Evolutionary conservation across 2,329 filamentous ascomycete species (phyloP), one percentile per base, ranked within the genome.

Genomic region (Penicillium sp.): DNA sequence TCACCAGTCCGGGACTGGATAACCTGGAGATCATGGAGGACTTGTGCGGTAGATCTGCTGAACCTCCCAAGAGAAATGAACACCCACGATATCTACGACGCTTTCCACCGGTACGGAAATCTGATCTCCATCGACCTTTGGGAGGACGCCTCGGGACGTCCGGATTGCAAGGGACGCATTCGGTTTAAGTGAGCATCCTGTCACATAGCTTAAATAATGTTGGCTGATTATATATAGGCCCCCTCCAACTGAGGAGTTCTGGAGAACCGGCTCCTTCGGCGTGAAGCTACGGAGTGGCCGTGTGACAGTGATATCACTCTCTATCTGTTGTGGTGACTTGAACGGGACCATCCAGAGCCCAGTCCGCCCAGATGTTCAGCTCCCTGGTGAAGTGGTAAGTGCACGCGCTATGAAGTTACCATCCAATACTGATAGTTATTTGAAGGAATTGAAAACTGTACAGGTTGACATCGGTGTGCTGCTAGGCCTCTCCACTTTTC

Each of bases 381-480:
- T 75, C 57, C 75, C 75, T 2, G 61, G 68, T 9, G 65, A 69
- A 44, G 56, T 74, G 57, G 76, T 78, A 62, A 63, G 74, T 66
- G 16, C 5, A 31, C 11, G 6, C 4, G 10, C 1, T 8, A 26
- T 4, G 13, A n/a, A 5, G 8, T 14, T 8, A 40, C 53, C 42
- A 31, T 50, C 11, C 5, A 7, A 16, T 18, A 4, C 35, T 55
- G 5, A 53, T 11, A 38, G 2, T 20, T 13, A 52, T 26, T 46
- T 47, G 40, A 13, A 82, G 70, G 76, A 67, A 16, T 60, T 85
- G 2, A 65, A 70, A 1, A 76, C 81, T 3, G 63, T 68, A 1
- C 75, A 73, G 0, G 65, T 92, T 2, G 80, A 85, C 18, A 88
- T 92, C 62, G 89, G 89, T 0, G 76, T 85, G 39, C 79, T 85